Evolutionary conservation across 148 eudicot species (phyloP).

Genomic region (Rhododendron williamsianum): DNA sequence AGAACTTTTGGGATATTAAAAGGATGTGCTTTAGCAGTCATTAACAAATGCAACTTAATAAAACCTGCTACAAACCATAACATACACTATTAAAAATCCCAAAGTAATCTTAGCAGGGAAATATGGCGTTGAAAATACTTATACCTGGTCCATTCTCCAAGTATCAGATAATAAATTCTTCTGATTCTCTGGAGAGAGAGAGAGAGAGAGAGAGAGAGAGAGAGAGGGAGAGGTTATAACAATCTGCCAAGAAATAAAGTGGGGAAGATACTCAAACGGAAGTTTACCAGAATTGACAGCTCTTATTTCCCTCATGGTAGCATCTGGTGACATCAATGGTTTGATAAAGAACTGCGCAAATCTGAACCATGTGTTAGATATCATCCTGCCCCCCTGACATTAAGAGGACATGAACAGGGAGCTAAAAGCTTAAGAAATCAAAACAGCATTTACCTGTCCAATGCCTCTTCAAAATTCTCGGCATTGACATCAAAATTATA

Average conservation of each 20-base stretch:
- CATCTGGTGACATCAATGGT: slow-evolving; percentile 96
- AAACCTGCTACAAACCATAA: background rate
- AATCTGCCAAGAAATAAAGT: background rate
- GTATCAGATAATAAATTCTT: slow-evolving; percentile 79
- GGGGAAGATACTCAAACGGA: background rate
- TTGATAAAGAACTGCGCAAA: slow-evolving; percentile 94
- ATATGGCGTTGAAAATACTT: background rate
- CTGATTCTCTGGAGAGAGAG: slow-evolving; percentile 51
- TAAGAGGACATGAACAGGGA: background rate
- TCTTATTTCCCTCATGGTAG: slow-evolving; percentile 88
- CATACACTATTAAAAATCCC: background rate
- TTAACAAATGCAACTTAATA: background rate
- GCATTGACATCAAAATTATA: slow-evolving; percentile 78
- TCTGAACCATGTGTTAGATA: slow-evolving; percentile 30
- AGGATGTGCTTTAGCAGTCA: background rate
- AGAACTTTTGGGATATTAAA: too few species aligned
- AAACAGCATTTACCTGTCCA: slow-evolving; percentile 59
- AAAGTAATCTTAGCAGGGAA: background rate
- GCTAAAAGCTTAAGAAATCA: background rate
- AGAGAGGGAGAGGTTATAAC: background rate
- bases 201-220: background rate
- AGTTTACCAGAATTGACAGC: slow-evolving; percentile 89
- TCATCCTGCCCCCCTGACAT: background rate
- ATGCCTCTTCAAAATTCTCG: slow-evolving; percentile 82
- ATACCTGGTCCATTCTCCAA: slow-evolving; percentile 90